phyloP scores from a whole-genome alignment of 78 protist genomes.

The Dictyostelium purpureum region DNA sequence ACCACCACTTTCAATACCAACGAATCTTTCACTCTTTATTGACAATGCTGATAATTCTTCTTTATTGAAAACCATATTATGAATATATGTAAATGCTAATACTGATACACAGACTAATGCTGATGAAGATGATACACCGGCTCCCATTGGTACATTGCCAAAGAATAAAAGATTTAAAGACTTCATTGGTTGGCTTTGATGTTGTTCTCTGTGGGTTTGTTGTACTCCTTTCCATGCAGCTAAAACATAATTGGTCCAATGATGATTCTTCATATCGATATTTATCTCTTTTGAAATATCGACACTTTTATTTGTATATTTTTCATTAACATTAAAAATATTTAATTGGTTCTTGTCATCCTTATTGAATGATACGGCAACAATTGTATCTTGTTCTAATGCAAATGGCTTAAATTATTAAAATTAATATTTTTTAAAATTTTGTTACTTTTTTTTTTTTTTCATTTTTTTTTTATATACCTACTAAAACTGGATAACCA shows the following conservation, averaged over 20 bases:
- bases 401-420: conserved; percentile 61
- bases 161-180: background rate
- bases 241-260: conserved; percentile 66
- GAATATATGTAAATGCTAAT: conserved; percentile 42
- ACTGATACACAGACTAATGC: conserved; percentile 78
- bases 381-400: conserved; percentile 72
- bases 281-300: background rate
- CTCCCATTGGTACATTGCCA: conserved; percentile 74
- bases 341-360: background rate
- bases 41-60: conserved; percentile 55
- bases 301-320: conserved; percentile 5
- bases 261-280: conserved; percentile 30
- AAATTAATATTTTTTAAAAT: background rate
- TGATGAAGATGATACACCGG: conserved; percentile 74
- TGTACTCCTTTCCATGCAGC: conserved; percentile 67
- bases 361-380: conserved; percentile 48
- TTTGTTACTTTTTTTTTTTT: background rate
- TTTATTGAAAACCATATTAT: conserved; percentile 34
- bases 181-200: background rate
- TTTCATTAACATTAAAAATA: background rate
- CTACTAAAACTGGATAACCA: conserved; percentile 78
- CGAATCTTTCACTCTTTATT: conserved; percentile 54
- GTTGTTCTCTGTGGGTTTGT: background rate
- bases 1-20: conserved; percentile 83
- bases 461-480: background rate